Evolutionary conservation across 1,284 basidiomycete species (phyloP), one percentile per base, ranked within the genome.

Genomic region (Xerocomus minutiporus): DNA sequence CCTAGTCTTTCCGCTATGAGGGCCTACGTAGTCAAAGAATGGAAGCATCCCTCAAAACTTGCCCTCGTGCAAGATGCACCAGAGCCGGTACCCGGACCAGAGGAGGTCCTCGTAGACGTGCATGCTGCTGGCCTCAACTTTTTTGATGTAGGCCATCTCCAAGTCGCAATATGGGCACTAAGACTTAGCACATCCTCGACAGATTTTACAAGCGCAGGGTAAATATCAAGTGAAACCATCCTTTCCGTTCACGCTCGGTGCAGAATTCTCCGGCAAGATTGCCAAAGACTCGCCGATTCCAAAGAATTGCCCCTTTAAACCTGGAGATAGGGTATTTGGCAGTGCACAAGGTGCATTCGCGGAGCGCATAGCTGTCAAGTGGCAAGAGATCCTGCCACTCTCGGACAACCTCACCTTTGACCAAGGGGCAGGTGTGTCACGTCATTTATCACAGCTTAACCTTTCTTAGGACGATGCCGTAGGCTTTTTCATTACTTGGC

Each of bases 251-350:
- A 76, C 83, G 9, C 79, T 93, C 7, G 92, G 92, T 20, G 79
- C 83, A 55, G 93, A 99, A 70, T 90, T 97, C 64, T 83, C 93
- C 2, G 96, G 96, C 0, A 79, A 75, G 52, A 84, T 98, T 59
- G 77, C 89, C 5, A 59, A 69, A 11, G 71, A 81, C 61, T 92
- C 90, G 17, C 91, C 86, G 12, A 87, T 97, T 31, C 96, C 95
- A 1, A 69, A 78, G 28, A 91, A 85, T 4, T 97, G 92, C 66
- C 78, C 81, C 1, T 91, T 86, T 67, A 83, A 86, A 63, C 82
- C 80, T 1, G 95, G 96, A 15, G 88, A 97, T 68, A 76, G 91
- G 50, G 91, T 99, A 0, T 96, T 97, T 64, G 96, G 96, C 5
- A 83, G 81, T n/a, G 79, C 76, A 0, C 86, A 91, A 64, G 96